Base-by-base conservation (phyloP, 2,329 filamentous ascomycete genomes). In the Gaeumannomyces sp. region DNA sequence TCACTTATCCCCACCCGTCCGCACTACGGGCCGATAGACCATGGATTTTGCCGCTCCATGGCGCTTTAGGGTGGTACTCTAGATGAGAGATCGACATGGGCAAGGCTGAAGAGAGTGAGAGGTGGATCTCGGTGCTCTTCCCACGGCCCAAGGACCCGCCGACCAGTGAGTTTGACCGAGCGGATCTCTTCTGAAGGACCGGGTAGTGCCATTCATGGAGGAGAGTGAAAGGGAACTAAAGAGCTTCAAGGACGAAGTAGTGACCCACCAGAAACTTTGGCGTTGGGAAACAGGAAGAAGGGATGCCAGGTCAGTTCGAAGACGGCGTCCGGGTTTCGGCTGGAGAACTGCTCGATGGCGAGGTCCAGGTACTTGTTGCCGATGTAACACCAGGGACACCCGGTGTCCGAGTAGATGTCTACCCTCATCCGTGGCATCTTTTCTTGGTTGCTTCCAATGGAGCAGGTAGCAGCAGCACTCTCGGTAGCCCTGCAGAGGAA, bases 321-420 rank as follows among this genome's bases (percentile, higher is more conserved):
- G 6, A 76, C 73, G 29, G 78, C 75, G 22, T 78, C 75, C 0
- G 80, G 80, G 66, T 82, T 75, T 19, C 68, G 68, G 4, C 71
- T 67, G 64, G 72, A 73, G 70, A 79, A 82, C 7, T 71, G 68
- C 28, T 73, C 70, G 67, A 83, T 81, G 64, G 82, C 81, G 16
- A 66, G 68, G 65, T 82, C 77, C 63, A 85, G 75, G 64, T 76
- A 78, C 65, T 75, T 78, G 67, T 81, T 77, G 65, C 78, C 77
- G 66, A 84, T 74, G 68, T 81, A 85, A 68, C 80, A 83, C 75
- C 80, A 84, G 4, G 82, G 80, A 65, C 83, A 85, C 53, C 82
- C 73, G 8, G 80, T 76, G 70, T 85, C 83, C 53, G 79, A 73
- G 68, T 83, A 80, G 60, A 83, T 73, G 61, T 82, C 79, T 66